Evolutionary conservation across 305 asterid species (phyloP).

Genomic region (Fraxinus greggii): DNA sequence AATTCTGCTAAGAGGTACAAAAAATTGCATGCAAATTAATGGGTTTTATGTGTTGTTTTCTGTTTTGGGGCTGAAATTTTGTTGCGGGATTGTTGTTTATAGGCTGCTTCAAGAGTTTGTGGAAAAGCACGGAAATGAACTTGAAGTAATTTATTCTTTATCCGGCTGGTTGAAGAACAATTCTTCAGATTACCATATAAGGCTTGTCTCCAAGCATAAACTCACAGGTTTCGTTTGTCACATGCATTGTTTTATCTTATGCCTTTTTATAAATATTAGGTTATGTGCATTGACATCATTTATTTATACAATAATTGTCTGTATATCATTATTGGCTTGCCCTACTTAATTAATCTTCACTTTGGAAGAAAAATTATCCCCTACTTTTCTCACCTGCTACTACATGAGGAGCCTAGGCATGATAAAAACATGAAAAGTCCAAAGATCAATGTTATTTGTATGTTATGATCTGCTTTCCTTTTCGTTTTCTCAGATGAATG

Average conservation of each 20-base stretch:
- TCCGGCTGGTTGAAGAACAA: conserved; percentile 78
- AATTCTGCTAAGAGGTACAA: conserved; percentile 80
- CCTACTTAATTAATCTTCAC: neutral
- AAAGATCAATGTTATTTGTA: neutral
- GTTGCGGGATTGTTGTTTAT: conserved; percentile 22
- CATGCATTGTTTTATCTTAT: neutral
- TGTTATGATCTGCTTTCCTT: neutral
- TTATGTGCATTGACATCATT: neutral
- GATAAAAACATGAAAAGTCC: neutral
- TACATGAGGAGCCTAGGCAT: neutral
- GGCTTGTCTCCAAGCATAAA: conserved; percentile 61
- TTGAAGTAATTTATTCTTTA: conserved; percentile 66
- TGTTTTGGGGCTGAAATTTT: neutral
- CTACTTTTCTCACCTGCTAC: neutral
- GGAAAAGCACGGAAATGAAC: conserved; percentile 62
- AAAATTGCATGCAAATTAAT: neutral
- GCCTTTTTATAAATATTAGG: too few species aligned
- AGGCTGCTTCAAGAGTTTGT: conserved; percentile 84
- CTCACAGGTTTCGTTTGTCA: conserved; percentile 59
- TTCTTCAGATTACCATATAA: conserved; percentile 66
- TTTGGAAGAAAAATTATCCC: neutral
- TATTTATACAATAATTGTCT: conserved; percentile 1
- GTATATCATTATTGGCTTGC: neutral
- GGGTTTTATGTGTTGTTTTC: neutral
- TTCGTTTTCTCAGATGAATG: neutral